A percentile compares a stretch with the other conserved stretches of the same genome.
These are phyloP conservation scores for Gossypium davidsonii DNA, from an alignment of 441 rosid species.

Conservation along the genomic window DNA sequence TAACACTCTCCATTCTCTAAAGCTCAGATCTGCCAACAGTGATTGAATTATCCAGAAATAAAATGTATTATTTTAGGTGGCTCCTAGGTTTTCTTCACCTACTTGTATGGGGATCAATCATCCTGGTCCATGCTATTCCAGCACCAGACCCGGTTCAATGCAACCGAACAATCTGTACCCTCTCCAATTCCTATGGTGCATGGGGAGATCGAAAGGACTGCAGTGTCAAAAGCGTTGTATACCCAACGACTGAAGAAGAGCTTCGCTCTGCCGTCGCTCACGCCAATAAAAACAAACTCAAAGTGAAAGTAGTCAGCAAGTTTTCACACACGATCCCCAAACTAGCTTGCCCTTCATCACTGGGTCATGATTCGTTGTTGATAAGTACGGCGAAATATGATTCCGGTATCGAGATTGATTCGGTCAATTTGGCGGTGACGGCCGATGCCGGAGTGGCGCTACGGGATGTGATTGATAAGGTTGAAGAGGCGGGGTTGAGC, in stretches of 20 bases:
- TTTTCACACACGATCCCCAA: constrained; percentile 77
- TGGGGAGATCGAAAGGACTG: constrained; percentile 72
- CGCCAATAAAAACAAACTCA: constrained; percentile 45
- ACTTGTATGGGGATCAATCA: constrained; percentile 11
- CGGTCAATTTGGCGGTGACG: constrained; percentile 37
- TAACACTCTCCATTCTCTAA: neutral
- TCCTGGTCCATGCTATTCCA: constrained; percentile 35
- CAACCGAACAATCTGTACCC: constrained; percentile 43
- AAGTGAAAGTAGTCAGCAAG: constrained; percentile 56
- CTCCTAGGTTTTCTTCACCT: constrained; percentile 13
- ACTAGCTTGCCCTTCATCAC: constrained; percentile 58
- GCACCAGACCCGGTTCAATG: constrained; percentile 57
- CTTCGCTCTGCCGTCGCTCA: constrained; percentile 51
- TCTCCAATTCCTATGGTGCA: constrained; percentile 60
- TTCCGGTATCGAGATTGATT: constrained; percentile 43
- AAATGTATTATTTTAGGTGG: constrained; percentile 1
- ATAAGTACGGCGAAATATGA: constrained; percentile 53
- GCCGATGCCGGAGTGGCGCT: constrained; percentile 64
- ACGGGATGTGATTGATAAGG: constrained; percentile 51
- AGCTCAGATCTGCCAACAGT: neutral
- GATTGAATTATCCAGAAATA: neutral
- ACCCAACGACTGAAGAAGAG: constrained; percentile 69
- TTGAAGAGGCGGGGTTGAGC: constrained; percentile 61
- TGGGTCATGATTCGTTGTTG: constrained; percentile 32
- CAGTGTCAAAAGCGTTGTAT: constrained; percentile 34